Percentiles rank a stretch among this genome's conserved stretches.
These are phyloP conservation scores for Malus hybrid DNA, from an alignment of 331 rosid species.

Conservation along the genomic window DNA sequence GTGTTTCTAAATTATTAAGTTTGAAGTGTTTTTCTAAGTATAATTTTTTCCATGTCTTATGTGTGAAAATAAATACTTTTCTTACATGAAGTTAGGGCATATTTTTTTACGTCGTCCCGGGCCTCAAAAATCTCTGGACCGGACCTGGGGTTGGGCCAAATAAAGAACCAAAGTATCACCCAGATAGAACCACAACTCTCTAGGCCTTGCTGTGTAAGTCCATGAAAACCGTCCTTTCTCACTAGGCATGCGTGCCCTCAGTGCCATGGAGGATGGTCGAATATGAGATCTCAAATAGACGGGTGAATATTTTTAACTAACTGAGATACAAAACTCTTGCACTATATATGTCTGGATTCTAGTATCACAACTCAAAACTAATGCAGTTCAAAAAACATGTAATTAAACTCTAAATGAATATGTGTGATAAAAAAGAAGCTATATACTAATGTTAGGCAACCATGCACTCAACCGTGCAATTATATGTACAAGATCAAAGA, in stretches of 20 bases:
- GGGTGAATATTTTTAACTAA: not conserved
- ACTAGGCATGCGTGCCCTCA: not conserved
- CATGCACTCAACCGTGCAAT: not conserved
- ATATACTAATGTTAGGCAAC: not conserved
- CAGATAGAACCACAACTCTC: too few relatives aligned
- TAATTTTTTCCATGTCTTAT: too few relatives aligned
- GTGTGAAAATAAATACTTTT: too few relatives aligned
- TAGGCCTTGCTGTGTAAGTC: not conserved
- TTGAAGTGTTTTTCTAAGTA: too few relatives aligned
- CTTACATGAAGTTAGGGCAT: too few relatives aligned
- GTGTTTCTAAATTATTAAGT: too few relatives aligned
- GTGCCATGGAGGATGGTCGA: not conserved
- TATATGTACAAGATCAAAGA: not conserved
- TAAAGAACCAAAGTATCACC: not conserved
- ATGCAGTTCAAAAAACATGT: not conserved
- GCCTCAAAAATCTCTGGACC: too few relatives aligned
- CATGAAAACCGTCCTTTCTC: not conserved
- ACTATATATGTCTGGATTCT: too few relatives aligned
- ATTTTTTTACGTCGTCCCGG: too few relatives aligned
- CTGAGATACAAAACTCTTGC: not conserved
- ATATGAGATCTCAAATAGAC: not conserved
- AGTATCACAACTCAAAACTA: not conserved
- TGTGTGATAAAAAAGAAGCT: not conserved
- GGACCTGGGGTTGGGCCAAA: not conserved
- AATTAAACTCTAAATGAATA: not conserved